Base-by-base conservation (phyloP, 805 yeast genomes). In the Pichia cabralensis region DNA sequence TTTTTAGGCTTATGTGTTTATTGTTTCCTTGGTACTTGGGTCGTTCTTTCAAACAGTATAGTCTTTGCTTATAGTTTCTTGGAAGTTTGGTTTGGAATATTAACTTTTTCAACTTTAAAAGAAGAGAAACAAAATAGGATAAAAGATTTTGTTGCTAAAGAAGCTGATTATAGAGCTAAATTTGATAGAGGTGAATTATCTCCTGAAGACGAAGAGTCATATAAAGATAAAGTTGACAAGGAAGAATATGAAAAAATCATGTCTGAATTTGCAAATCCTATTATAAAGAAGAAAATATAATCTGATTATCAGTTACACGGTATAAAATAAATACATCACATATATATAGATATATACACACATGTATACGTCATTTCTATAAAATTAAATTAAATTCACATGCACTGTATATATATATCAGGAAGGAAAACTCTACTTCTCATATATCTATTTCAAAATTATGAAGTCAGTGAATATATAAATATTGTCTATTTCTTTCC, bases 71-170 rank as follows among this genome's bases (percentile, higher is more conserved):
- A 68, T 48, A 53, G 73, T 21, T 77, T 80, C 41, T 47, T 71
- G 42, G 92, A 80, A 52, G 66, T 79, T 22, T 80, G 88, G 85
- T 61, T 74, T 47, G 74, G 76, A 46, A 73, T 77, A 38, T 57
- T 80, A 43, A 64, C 77, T 22, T 79, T 65, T 53, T 71, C 67
- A 48, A 65, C 77, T 28, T 58, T 80, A 39, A 69, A 75, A 47
- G 86, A 80, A 40, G 89, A 80, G 47, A 72, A 67, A 47, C 63
- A 65, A 39, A 61, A 62, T 38, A 62, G 69, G 39, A 58, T 65
- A 34, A 70, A 71, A 44, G 52, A 56, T 36, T 30, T 19, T 6
- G 26, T 35, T 10, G 19, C 25, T 9, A 28, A 34, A 28, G 47
- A 44, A 28, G 42, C 42, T 16, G 51, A 47, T 14, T 33, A 46